Evolutionary conservation across 768 basidiomycete genomes (phyloP).

Genomic region (Leccinum boreale): DNA sequence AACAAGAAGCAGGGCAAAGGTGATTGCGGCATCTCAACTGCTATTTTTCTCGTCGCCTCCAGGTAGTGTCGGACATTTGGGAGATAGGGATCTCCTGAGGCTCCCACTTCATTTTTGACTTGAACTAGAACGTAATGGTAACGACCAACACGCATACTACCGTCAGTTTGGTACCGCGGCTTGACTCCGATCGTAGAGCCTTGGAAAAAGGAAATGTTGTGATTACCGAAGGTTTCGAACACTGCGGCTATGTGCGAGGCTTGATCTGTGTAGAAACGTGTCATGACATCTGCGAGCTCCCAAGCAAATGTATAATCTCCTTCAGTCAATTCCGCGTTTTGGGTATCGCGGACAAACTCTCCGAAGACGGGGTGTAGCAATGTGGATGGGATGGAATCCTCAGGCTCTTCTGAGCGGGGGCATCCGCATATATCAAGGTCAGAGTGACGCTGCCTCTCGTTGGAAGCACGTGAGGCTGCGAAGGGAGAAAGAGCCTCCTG

Average conservation of each 20-base stretch:
- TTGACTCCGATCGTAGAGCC: too few species aligned
- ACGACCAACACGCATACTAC: not conserved
- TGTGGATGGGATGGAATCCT: not conserved
- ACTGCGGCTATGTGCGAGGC: too few species aligned
- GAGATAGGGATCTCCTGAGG: slow-evolving; percentile 22
- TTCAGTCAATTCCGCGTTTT: not conserved
- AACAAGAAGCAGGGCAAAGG: too few species aligned
- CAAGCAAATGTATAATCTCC: not conserved
- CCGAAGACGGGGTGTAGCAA: not conserved
- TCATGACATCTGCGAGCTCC: not conserved
- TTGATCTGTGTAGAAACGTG: not conserved
- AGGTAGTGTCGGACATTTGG: slow-evolving; percentile 22
- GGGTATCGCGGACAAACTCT: not conserved
- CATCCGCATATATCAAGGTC: not conserved
- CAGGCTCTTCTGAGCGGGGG: not conserved
- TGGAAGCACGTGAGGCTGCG: too few species aligned
- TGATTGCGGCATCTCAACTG: not conserved
- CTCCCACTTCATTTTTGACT: slow-evolving; percentile 23
- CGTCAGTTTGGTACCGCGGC: not conserved
- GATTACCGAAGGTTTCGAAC: too few species aligned
- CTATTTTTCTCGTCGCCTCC: slow-evolving; percentile 10
- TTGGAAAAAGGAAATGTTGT: too few species aligned
- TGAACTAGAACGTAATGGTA: slow-evolving; percentile 6
- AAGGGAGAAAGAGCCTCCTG: not conserved
- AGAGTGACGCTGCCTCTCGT: not conserved